Evolutionary conservation across 1,284 basidiomycete species (phyloP).

Genomic region (Uromyces viciae-fabae): DNA sequence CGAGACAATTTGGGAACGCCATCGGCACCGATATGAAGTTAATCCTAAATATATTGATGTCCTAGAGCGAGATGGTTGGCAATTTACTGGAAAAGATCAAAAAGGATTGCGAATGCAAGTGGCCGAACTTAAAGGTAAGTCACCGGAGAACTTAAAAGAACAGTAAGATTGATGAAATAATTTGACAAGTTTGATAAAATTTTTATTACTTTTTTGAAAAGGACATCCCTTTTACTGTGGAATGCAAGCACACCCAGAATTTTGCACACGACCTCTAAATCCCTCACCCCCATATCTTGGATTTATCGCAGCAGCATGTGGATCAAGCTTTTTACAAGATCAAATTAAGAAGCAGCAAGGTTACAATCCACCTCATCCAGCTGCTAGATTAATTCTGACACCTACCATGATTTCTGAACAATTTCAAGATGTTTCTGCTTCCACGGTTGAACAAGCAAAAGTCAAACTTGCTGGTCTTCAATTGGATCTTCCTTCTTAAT

Average conservation of each 20-base stretch:
- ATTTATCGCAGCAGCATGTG: conserved; percentile 81
- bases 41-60: conserved; percentile 80
- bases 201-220: conserved; percentile 51
- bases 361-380: conserved; percentile 61
- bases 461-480: conserved; percentile 1
- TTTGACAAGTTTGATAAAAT: conserved; percentile 19
- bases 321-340: conserved; percentile 65
- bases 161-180: not conserved
- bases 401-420: conserved; percentile 11
- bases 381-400: conserved; percentile 4
- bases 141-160: not conserved
- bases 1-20: conserved; percentile 87
- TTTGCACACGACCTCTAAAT: conserved; percentile 97
- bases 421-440: not conserved
- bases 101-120: conserved; percentile 97
- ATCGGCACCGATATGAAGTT: conserved; percentile 95
- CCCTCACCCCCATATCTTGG: conserved; percentile 97
- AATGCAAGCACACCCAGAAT: conserved; percentile 95
- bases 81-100: conserved; percentile 91
- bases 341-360: conserved; percentile 68
- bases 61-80: conserved; percentile 69
- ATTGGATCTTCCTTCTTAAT: too few relatives aligned
- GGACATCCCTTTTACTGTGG: conserved; percentile 94
- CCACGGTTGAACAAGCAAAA: not conserved
- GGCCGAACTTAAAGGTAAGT: conserved; percentile 75